Evolutionary conservation across 768 basidiomycete species (phyloP), one percentile per base, ranked within the genome.

Genomic region (Boletus speciosus): DNA sequence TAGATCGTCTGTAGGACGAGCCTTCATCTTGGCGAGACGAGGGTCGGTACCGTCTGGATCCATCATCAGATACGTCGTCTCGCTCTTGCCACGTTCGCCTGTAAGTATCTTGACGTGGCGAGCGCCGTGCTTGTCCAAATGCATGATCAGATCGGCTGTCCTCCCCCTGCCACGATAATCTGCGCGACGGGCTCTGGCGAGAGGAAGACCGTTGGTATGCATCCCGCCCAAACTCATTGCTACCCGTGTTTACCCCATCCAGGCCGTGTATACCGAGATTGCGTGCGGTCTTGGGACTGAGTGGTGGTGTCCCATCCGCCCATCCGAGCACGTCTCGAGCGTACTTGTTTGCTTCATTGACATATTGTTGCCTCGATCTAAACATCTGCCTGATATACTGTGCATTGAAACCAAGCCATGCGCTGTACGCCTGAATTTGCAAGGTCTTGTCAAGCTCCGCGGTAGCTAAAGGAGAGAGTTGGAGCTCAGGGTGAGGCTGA

Each of bases 371-470:
- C 42, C 62, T 69, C 10, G 67, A 70, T 74, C 76, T 78, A 39
- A 68, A 63, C 50, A 81, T 49, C 8, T 56, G 48, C 59, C 70
- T 76, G 32, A 71, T 42, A 44, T 67, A 68, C 5, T 71, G 64
- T 19, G 80, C 77, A 64, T 84, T 84, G 64, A 81, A 85, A 12
- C 84, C 84, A 40, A 85, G 64, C 73, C 74, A 81, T 27, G 81
- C 76, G 34, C 73, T 71, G 60, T 85, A 86, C 1, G 78, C 78
- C 59, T 80, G 74, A 1, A 68, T 70, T 61, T 83, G 85, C 11
- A 65, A 58, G 23, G 77, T 70, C 14, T 59, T 61, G 10, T 71
- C 69, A 1, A 83, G 74, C 0, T 49, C 29, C 3, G 60, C 5
- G 4, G 7, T 40, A 29, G 62, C 31, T 42, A 67, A 29, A 7